Evolutionary conservation across 2,329 filamentous ascomycete species (phyloP), one percentile per base, ranked within the genome.

Genomic region (Capronia americana): DNA sequence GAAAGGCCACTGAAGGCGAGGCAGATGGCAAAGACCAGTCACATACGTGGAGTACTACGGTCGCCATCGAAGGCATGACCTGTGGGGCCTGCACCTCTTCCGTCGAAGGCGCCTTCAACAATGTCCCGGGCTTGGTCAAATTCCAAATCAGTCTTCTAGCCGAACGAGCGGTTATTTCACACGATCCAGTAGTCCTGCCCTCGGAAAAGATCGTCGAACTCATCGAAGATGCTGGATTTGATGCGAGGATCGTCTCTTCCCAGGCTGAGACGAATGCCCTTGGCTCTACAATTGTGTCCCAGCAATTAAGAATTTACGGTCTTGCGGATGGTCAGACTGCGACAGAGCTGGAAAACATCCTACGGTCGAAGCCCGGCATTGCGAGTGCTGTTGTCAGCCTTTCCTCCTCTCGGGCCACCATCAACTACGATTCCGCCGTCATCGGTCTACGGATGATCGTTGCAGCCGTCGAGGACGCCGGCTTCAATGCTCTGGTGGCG

Each of bases 71-170:
- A 72, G 95, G 95, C 58, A 99, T 99, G 95, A 99, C 95, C 1
- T 98, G 95, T 76, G 94, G 94, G 24, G 92, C 95, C 50, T 99
- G 95, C 79, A 98, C 95, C 0, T 94, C 94, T 1, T 93, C 94
- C 5, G 88, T 98, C 1, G 92, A 97, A 74, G 85, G 87, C 58
- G 92, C 91, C 3, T 95, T 99, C 79, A 87, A 88, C 71, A 87
- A 86, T 69, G 79, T 94, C 1, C 87, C 91, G 10, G 95, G 95
- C 24, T 79, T 98, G 17, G 76, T 92, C 63, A 92, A 93, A 71
- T 97, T 98, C 83, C 97, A 97, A 75, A 96, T 99, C 77, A 97
- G 92, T 79, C 82, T 99, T 71, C 85, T 98, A 34, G 96, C 95
- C 3, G 95, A 98, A 77, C 88, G 94, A 67, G 94, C 93, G 3